A percentile compares a stretch with the other conserved stretches of the same genome.
Evolutionary conservation across 257 asterid genomes (phyloP).

Genomic region (Solanum clarkiae): DNA sequence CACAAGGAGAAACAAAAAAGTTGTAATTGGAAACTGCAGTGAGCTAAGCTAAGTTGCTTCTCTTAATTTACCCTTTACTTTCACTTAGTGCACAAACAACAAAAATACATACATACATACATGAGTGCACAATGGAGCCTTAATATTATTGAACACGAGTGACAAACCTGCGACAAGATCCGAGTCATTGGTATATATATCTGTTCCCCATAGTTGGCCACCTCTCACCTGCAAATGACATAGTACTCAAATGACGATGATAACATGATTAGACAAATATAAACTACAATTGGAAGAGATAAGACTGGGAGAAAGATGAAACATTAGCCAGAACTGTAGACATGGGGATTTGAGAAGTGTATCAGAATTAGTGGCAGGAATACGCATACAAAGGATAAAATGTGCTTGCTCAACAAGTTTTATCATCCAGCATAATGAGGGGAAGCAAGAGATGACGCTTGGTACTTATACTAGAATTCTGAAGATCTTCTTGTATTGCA

Average conservation of each 20-base stretch:
- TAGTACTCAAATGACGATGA: conserved; percentile 6
- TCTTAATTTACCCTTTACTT: background rate
- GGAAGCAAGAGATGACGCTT: background rate
- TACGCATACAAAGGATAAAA: background rate
- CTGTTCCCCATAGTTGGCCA: conserved; percentile 98
- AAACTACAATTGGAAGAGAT: background rate
- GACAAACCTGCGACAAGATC: conserved; percentile 87
- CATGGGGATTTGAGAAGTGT: background rate
- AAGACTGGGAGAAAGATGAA: background rate
- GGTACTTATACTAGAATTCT: background rate
- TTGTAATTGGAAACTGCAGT: background rate
- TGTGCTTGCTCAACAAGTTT: background rate
- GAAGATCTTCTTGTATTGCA: background rate
- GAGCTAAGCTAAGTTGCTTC: background rate
- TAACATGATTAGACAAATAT: background rate
- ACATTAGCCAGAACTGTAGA: background rate
- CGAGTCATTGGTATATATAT: conserved; percentile 90
- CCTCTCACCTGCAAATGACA: conserved; percentile 72
- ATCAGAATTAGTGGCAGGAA: background rate
- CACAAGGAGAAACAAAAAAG: background rate
- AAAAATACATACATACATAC: background rate
- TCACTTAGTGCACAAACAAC: background rate
- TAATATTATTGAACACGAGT: background rate
- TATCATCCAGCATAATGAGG: background rate
- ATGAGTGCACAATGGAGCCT: background rate